Percentiles rank a stretch among this genome's conserved stretches.
Conservation (phyloP, 257 asterid species). For the Salvia miltiorrhiza region DNA sequence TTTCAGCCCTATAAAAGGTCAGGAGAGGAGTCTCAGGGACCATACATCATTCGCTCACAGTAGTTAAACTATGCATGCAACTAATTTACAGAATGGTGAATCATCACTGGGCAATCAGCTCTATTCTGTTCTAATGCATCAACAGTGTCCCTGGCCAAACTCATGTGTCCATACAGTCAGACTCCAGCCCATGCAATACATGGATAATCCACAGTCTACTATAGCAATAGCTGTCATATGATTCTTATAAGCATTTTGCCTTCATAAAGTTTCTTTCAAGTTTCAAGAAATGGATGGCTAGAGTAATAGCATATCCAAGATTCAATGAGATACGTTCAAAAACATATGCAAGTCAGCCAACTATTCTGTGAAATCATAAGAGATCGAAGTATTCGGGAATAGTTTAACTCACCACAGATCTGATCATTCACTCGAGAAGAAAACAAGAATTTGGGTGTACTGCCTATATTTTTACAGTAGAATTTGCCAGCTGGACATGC, state of each 20-base stretch:
- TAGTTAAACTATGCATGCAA: background rate
- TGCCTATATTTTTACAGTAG: constrained; percentile 86
- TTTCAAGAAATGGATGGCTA: background rate
- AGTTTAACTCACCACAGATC: constrained; percentile 65
- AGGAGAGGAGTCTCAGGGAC: background rate
- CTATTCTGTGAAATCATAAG: background rate
- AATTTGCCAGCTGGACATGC: constrained; percentile 90
- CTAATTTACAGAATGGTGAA: background rate
- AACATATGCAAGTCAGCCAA: constrained; percentile 14
- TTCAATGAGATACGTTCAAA: background rate
- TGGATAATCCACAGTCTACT: background rate
- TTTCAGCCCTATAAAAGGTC: background rate
- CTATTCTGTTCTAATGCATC: background rate
- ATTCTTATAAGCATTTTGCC: background rate
- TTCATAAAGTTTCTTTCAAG: background rate
- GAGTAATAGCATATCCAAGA: background rate
- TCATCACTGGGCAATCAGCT: background rate
- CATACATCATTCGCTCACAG: background rate
- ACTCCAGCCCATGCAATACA: constrained; percentile 1
- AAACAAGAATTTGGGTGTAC: constrained; percentile 74
- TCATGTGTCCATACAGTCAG: background rate
- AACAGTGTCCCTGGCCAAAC: background rate
- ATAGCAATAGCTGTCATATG: background rate
- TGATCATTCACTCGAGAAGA: constrained; percentile 84
- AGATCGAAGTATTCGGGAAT: background rate